These are phyloP conservation scores for Colletotrichum sansevieriae DNA, from an alignment of 2,329 filamentous ascomycete species.

Conservation along the genomic window DNA sequence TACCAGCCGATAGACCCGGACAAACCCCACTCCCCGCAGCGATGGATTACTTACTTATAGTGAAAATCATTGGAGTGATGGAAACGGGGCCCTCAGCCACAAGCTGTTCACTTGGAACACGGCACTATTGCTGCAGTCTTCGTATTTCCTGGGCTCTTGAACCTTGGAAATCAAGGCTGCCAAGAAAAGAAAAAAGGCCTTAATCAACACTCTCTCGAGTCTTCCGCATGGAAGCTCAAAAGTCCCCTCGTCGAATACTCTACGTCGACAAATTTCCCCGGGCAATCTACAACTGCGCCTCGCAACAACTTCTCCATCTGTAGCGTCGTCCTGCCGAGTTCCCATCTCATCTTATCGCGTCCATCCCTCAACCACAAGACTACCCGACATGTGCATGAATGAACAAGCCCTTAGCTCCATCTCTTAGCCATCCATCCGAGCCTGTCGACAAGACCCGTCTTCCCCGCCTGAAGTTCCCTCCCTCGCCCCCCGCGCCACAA, in stretches of 20 bases:
- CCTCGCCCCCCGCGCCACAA: constrained; percentile 35
- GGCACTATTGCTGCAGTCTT: constrained; percentile 36
- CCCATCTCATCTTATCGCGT: constrained; percentile 16
- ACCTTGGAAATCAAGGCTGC: background rate
- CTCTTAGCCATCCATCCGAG: constrained; percentile 32
- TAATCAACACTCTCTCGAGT: background rate
- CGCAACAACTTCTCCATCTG: background rate
- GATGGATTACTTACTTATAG: constrained; percentile 4
- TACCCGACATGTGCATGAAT: constrained; percentile 31
- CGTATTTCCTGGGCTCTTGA: constrained; percentile 16
- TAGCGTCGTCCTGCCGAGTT: background rate
- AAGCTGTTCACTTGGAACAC: constrained; percentile 23
- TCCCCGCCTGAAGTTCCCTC: constrained; percentile 24
- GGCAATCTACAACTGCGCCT: constrained; percentile 12
- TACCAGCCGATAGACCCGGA: constrained; percentile 32
- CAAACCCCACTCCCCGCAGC: constrained; percentile 22
- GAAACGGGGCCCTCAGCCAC: constrained; percentile 25
- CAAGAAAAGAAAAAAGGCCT: background rate
- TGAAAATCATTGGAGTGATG: constrained; percentile 13
- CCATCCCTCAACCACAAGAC: constrained; percentile 23
- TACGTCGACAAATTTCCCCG: background rate
- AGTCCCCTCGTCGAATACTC: background rate
- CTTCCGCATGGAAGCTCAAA: background rate
- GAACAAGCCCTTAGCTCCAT: constrained; percentile 34
- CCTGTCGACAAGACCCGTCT: constrained; percentile 11